Conservation (phyloP, 2,329 filamentous ascomycete genomes). For the Ophiostoma novo-ulmi region DNA sequence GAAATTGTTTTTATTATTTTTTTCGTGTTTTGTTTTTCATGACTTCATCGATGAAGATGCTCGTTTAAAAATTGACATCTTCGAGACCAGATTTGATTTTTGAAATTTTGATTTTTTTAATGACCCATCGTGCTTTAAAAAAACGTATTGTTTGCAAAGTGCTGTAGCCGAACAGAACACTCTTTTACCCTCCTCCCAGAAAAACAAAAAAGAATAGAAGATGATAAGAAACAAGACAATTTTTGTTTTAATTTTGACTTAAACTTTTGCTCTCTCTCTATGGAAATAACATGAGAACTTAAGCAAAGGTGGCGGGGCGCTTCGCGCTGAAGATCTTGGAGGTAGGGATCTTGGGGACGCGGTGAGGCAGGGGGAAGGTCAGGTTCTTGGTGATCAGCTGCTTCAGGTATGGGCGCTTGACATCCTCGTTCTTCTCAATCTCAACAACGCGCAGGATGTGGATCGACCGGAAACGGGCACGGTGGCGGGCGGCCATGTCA, state of each 20-base stretch:
- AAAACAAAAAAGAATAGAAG: conserved; percentile 18
- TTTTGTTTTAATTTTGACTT: conserved; percentile 15
- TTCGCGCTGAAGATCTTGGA: conserved; percentile 91
- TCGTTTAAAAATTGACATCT: conserved; percentile 11
- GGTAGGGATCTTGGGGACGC: conserved; percentile 72
- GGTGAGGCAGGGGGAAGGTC: conserved; percentile 98
- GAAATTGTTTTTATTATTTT: background rate
- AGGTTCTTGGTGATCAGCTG: conserved; percentile 93
- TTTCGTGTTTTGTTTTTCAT: background rate
- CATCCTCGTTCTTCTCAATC: conserved; percentile 86
- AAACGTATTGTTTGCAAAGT: conserved; percentile 15
- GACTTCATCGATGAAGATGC: background rate
- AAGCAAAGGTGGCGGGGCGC: conserved; percentile 97
- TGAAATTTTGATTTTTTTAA: conserved; percentile 21
- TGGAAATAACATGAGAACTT: conserved; percentile 33
- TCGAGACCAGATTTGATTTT: background rate
- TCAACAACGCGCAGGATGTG: conserved; percentile 96
- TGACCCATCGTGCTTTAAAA: conserved; percentile 20
- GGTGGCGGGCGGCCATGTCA: conserved; percentile 99
- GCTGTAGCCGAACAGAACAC: conserved; percentile 11
- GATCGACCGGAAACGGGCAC: conserved; percentile 94
- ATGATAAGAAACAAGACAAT: conserved; percentile 15
- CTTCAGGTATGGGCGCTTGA: conserved; percentile 99
- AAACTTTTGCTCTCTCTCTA: background rate
- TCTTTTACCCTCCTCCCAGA: conserved; percentile 17